A percentile compares a stretch with the other conserved stretches of the same genome.
Evolutionary conservation across 257 asterid species (phyloP).

Genomic region (Fraxinus anomala): DNA sequence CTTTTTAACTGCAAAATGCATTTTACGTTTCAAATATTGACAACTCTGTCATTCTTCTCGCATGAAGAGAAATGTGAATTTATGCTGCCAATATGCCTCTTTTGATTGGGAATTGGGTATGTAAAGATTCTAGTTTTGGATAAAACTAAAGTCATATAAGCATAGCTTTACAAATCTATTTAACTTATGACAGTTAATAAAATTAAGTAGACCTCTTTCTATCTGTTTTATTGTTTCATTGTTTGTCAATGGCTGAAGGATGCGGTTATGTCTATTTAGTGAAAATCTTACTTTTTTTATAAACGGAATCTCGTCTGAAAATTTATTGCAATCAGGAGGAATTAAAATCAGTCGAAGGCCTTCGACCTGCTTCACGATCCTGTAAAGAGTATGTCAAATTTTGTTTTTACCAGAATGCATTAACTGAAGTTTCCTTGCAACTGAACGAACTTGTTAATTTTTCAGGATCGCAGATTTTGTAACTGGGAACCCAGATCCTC

Average conservation of each 20-base stretch:
- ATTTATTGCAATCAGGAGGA: conserved; percentile 51
- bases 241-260: background rate
- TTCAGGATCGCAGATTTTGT: conserved; percentile 72
- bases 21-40: background rate
- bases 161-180: background rate
- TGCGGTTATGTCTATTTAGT: background rate
- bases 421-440: background rate
- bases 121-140: background rate
- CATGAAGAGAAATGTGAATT: background rate
- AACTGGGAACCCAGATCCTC: conserved; percentile 62
- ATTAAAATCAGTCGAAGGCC: conserved; percentile 51
- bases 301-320: background rate
- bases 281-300: background rate
- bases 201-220: background rate
- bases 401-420: background rate
- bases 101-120: background rate
- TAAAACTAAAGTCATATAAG: background rate
- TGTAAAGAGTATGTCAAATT: conserved; percentile 57
- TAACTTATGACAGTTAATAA: background rate
- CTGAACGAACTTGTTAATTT: conserved; percentile 25
- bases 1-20: background rate
- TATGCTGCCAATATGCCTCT: background rate
- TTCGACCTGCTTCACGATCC: conserved; percentile 51
- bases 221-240: background rate
- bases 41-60: background rate